Evolutionary conservation across 768 basidiomycete species (phyloP).

Genomic region (Calocybe indica): DNA sequence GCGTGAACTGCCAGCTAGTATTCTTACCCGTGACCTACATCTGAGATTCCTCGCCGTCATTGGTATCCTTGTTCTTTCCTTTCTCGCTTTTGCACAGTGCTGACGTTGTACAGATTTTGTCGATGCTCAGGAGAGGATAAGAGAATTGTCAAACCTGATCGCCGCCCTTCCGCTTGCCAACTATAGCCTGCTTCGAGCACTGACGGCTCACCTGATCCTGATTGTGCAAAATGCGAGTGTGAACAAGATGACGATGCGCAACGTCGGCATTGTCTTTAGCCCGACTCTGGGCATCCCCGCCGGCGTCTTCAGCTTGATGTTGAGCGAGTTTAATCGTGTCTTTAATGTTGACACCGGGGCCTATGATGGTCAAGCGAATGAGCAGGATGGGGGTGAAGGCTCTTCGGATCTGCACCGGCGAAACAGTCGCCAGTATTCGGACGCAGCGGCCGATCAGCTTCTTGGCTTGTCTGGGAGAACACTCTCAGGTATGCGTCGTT

Average conservation of each 20-base stretch:
- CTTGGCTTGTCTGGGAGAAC: conserved; percentile 72
- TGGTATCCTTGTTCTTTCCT: conserved; percentile 44
- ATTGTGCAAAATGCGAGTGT: conserved; percentile 85
- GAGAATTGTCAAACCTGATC: conserved; percentile 81
- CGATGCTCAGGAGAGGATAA: conserved; percentile 82
- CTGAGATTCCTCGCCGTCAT: conserved; percentile 88
- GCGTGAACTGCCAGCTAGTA: conserved; percentile 88
- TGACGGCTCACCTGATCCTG: conserved; percentile 91
- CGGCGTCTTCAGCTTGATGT: conserved; percentile 91
- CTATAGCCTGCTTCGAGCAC: conserved; percentile 88
- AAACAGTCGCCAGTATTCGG: conserved; percentile 81
- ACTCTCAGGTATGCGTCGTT: conserved; percentile 48
- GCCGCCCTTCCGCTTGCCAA: conserved; percentile 85
- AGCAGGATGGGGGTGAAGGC: conserved; percentile 18
- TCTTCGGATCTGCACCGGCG: conserved; percentile 46
- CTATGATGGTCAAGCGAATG: conserved; percentile 21
- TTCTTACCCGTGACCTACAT: conserved; percentile 90
- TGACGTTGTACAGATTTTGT: conserved; percentile 61
- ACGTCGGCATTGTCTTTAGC: conserved; percentile 97
- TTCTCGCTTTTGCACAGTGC: conserved; percentile 1
- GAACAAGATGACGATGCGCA: conserved; percentile 99
- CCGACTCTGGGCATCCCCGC: conserved; percentile 98
- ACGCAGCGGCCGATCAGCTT: conserved; percentile 76
- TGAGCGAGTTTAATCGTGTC: conserved; percentile 88
- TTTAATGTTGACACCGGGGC: conserved; percentile 72